These are phyloP conservation scores for Geotrichum restrictum DNA, from an alignment of 1,139 yeast species.

Conservation along the genomic window DNA sequence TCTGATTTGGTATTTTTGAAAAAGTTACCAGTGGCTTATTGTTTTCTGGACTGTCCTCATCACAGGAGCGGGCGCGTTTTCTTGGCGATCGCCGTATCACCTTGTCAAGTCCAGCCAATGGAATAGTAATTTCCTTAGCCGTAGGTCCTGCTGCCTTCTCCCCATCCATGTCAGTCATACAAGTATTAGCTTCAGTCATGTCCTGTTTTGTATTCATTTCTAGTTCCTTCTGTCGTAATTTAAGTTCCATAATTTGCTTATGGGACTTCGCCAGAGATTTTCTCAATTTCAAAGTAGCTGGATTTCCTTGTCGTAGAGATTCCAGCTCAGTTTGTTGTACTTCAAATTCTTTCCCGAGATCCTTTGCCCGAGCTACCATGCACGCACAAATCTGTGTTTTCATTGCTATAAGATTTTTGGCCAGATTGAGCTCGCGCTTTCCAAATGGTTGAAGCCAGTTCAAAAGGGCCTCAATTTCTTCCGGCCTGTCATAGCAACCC, in stretches of 20 bases:
- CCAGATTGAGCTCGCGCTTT: slow-evolving; percentile 61
- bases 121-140: too few relatives aligned
- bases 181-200: background rate
- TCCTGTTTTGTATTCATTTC: slow-evolving; percentile 14
- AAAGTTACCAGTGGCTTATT: background rate
- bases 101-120: too few relatives aligned
- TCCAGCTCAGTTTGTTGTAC: slow-evolving; percentile 27
- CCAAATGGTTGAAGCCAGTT: slow-evolving; percentile 77
- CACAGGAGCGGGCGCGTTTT: too few relatives aligned
- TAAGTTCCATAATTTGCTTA: slow-evolving; percentile 29
- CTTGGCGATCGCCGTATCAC: background rate
- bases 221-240: slow-evolving; percentile 16
- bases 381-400: slow-evolving; percentile 55
- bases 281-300: too few relatives aligned
- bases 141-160: slow-evolving; percentile 22
- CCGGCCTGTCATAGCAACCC: slow-evolving; percentile 65
- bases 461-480: slow-evolving; percentile 55
- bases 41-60: background rate
- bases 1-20: slow-evolving; percentile 6
- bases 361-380: slow-evolving; percentile 54
- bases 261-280: slow-evolving; percentile 28
- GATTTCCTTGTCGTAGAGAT: slow-evolving; percentile 31
- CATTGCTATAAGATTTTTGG: slow-evolving; percentile 51
- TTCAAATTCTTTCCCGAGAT: slow-evolving; percentile 39
- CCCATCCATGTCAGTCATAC: slow-evolving; percentile 8